Base-by-base conservation (phyloP, 2,329 filamentous ascomycete genomes). In the Rhynchosporium agropyri region DNA sequence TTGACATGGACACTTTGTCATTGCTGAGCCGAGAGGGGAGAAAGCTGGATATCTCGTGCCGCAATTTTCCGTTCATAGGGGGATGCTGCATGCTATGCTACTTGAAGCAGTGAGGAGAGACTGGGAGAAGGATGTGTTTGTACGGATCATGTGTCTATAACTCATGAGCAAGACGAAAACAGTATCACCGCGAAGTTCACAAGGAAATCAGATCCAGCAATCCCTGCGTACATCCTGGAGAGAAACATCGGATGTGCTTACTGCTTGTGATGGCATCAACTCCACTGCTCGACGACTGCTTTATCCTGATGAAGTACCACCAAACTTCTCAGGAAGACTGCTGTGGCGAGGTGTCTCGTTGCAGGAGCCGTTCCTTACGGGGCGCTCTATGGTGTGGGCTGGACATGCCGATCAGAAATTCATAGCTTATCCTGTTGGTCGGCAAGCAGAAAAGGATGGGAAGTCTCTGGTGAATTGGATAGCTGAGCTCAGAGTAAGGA, bases 401-500 rank as follows among this genome's bases (percentile, higher is more conserved):
- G 78, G 79, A 3, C 78, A 80, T 60, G 79, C 77, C 0, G 76
- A 80, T 62, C 78, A 79, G 61, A 79, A 80, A 50, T 80, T 80
- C 71, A 79, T 80, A 65, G 78, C 78, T 4, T 80, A 80, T 61
- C 79, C 77, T 1, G 79, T 80, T 46, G 76, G 75, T 10, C 71
- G 74, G 26, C 73, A 76, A 15, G 74, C 76, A 3, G 71, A 72
- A 38, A 69, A 71, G 20, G 71, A 71, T 3, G 76, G 76, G 42
- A 76, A 75, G 50, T 76, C 75, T 6, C 67, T 80, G 4, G 77
- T 80, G 7, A 80, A 80, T 60, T 80, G 79, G 78, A 80, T 80
- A 51, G 78, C 78, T 3, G 78, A 80, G 66, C 67, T 80, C 28
- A 73, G 79, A 9, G 76, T 79, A 2, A 71, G 78, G 42, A 73